A percentile compares a stretch with the other conserved stretches of the same genome.
Conservation (phyloP, 1,284 basidiomycete species). For the Ceratobasidium sp. region DNA sequence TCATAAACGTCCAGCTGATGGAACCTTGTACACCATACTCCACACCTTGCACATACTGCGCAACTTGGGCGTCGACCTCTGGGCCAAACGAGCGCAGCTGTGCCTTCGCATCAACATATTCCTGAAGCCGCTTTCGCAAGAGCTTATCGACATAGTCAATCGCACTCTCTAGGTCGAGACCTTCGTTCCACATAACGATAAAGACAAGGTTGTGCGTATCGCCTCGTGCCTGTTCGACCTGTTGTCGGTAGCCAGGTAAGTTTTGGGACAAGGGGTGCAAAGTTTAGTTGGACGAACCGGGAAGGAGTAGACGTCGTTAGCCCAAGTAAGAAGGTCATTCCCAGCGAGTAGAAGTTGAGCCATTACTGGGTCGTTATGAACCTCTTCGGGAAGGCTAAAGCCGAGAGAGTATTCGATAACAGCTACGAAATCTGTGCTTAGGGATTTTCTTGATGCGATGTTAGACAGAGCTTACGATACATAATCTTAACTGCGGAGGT, state of each 20-base stretch:
- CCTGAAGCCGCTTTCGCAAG: slow-evolving; percentile 60
- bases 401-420: slow-evolving; percentile 48
- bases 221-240: slow-evolving; percentile 29
- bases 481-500: slow-evolving; percentile 63
- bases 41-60: slow-evolving; percentile 59
- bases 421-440: slow-evolving; percentile 53
- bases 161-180: slow-evolving; percentile 61
- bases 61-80: slow-evolving; percentile 60
- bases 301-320: slow-evolving; percentile 39
- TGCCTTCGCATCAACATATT: slow-evolving; percentile 59
- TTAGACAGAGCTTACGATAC: neutral
- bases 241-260: neutral
- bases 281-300: neutral
- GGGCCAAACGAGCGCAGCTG: slow-evolving; percentile 62
- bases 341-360: slow-evolving; percentile 66
- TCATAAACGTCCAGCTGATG: slow-evolving; percentile 56
- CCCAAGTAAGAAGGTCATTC: slow-evolving; percentile 62
- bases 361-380: slow-evolving; percentile 55
- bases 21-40: slow-evolving; percentile 60
- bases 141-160: slow-evolving; percentile 62
- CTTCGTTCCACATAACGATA: slow-evolving; percentile 62
- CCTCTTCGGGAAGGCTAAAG: slow-evolving; percentile 48
- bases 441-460: neutral
- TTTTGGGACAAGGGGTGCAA: neutral
- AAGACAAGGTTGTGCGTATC: slow-evolving; percentile 66